Percentiles rank a stretch among this genome's conserved stretches.
Evolutionary conservation across 805 yeast genomes (phyloP).

Genomic region (Lipomyces japonicus): DNA sequence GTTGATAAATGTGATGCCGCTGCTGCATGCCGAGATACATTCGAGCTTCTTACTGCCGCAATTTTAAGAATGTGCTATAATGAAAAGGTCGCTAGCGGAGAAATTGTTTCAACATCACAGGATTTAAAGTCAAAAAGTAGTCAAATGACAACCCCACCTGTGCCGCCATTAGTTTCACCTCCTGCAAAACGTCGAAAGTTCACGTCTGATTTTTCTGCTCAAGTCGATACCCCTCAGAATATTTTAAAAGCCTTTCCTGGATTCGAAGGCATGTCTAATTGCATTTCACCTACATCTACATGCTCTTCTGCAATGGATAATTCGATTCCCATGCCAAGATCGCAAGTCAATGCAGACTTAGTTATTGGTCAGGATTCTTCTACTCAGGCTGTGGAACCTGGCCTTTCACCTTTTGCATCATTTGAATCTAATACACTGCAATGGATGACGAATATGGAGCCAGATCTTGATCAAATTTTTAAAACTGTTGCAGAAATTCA

Average conservation of each 20-base stretch:
- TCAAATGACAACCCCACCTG: constrained; percentile 21
- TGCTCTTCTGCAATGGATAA: neutral
- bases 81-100: constrained; percentile 32
- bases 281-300: constrained; percentile 2
- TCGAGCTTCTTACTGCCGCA: constrained; percentile 68
- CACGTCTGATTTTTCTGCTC: too few species aligned
- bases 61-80: constrained; percentile 50
- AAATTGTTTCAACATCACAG: constrained; percentile 10
- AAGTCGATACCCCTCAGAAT: too few species aligned
- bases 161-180: constrained; percentile 28
- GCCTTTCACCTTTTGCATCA: constrained; percentile 28
- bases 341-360: too few species aligned
- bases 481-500: constrained; percentile 29
- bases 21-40: constrained; percentile 61
- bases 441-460: constrained; percentile 31
- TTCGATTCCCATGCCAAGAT: constrained; percentile 18
- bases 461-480: constrained; percentile 30
- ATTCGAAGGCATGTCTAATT: too few species aligned
- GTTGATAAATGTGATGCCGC: constrained; percentile 78
- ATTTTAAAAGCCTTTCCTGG: too few species aligned
- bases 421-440: constrained; percentile 28
- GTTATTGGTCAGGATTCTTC: too few species aligned
- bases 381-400: too few species aligned
- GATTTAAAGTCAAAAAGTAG: constrained; percentile 3
- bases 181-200: constrained; percentile 23